A percentile compares a stretch with the other conserved stretches of the same genome.
These are phyloP conservation scores for Ogataea corticis DNA, from an alignment of 805 yeast species.

Conservation along the genomic window DNA sequence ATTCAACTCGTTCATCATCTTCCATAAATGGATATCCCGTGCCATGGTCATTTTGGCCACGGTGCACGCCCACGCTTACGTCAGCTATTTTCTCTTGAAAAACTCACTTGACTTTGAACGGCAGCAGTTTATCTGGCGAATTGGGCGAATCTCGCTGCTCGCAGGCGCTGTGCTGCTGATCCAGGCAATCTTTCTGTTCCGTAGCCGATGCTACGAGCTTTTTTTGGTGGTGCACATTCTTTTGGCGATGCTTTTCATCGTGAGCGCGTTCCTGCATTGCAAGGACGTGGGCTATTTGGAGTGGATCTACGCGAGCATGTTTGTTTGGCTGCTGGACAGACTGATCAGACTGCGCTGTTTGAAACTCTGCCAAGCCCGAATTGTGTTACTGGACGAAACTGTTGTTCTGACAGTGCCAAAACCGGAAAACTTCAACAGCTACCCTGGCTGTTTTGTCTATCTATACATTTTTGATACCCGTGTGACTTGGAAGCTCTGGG, in stretches of 20 bases:
- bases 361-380: slow-evolving; percentile 25
- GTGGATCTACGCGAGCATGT: slow-evolving; percentile 40
- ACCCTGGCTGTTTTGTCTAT: slow-evolving; percentile 62
- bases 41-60: slow-evolving; percentile 28
- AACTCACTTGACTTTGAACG: slow-evolving; percentile 7
- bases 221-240: slow-evolving; percentile 45
- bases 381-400: slow-evolving; percentile 21
- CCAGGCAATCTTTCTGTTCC: slow-evolving; percentile 46
- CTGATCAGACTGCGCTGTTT: slow-evolving; percentile 37
- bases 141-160: slow-evolving; percentile 33
- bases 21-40: slow-evolving; percentile 47
- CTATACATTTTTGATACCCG: slow-evolving; percentile 42
- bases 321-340: slow-evolving; percentile 45
- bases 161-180: slow-evolving; percentile 44
- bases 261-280: slow-evolving; percentile 51
- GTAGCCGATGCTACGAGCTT: slow-evolving; percentile 49
- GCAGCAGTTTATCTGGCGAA: slow-evolving; percentile 14
- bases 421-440: slow-evolving; percentile 46
- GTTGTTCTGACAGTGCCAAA: slow-evolving; percentile 37
- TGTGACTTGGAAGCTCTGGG: slow-evolving; percentile 48
- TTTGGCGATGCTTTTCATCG: slow-evolving; percentile 44
- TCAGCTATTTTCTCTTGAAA: slow-evolving; percentile 31
- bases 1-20: slow-evolving; percentile 41
- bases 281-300: slow-evolving; percentile 40
- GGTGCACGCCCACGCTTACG: slow-evolving; percentile 32